Conservation (phyloP, 495 filamentous ascomycete species). For the Neurospora africana region DNA sequence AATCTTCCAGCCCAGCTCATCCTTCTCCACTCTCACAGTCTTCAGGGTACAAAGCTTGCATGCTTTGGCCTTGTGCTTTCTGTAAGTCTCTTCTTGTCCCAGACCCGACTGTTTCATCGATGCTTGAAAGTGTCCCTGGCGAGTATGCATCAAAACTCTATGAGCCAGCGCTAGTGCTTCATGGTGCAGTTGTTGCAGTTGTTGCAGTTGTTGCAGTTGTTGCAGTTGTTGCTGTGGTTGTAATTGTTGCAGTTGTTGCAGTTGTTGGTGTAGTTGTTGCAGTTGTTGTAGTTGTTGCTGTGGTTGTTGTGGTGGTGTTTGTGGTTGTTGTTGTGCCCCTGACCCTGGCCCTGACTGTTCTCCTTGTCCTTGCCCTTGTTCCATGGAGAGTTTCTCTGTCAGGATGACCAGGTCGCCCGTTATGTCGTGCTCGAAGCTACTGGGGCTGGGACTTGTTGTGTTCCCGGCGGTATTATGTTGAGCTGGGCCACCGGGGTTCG, state of each 20-base stretch:
- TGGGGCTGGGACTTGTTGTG: not conserved
- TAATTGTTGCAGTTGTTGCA: too few species aligned
- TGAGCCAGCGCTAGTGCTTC: not conserved
- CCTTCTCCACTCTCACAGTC: not conserved
- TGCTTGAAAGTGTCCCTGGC: not conserved
- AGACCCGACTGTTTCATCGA: not conserved
- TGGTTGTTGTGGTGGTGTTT: too few species aligned
- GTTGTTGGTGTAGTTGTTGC: too few species aligned
- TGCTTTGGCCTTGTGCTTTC: not conserved
- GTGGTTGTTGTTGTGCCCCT: not conserved
- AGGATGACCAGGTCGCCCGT: not conserved
- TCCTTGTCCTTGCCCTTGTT: not conserved
- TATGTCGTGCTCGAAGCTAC: not conserved
- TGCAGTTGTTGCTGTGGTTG: too few species aligned
- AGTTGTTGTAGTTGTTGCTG: not conserved
- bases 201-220: too few species aligned
- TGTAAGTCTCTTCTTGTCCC: not conserved
- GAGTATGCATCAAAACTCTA: not conserved
- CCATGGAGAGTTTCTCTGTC: not conserved
- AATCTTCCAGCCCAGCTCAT: not conserved
- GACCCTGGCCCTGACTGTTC: not conserved
- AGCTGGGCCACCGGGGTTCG: not conserved
- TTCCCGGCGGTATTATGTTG: not conserved
- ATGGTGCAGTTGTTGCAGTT: too few species aligned
- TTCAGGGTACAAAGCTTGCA: not conserved